Conservation (phyloP, 2,329 filamentous ascomycete species). For the Colletotrichum abscissum region DNA sequence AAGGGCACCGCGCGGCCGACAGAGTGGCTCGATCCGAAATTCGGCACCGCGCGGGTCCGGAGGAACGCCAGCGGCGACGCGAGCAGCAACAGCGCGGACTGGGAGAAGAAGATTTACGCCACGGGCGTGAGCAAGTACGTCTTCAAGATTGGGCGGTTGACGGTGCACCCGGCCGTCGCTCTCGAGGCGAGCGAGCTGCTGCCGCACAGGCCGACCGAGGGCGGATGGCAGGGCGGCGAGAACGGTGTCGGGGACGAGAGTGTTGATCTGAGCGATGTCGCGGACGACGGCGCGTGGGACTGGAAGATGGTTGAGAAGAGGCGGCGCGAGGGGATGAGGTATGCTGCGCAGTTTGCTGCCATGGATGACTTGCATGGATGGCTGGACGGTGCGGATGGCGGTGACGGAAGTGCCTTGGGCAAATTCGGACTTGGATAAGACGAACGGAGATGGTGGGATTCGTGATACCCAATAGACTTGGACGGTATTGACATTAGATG, state of each 20-base stretch:
- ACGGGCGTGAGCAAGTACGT: conserved; percentile 84
- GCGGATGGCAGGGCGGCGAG: conserved; percentile 67
- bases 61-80: conserved; percentile 40
- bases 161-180: conserved; percentile 83
- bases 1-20: conserved; percentile 67
- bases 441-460: background rate
- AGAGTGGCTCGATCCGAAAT: conserved; percentile 61
- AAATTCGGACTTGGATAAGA: conserved; percentile 56
- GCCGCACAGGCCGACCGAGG: conserved; percentile 71
- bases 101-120: conserved; percentile 75
- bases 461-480: conserved; percentile 27
- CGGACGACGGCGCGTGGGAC: conserved; percentile 59
- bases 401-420: conserved; percentile 62
- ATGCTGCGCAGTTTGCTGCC: conserved; percentile 66
- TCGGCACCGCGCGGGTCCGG: conserved; percentile 47
- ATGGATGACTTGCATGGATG: conserved; percentile 64
- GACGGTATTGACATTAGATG: background rate
- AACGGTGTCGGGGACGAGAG: conserved; percentile 53
- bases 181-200: conserved; percentile 79
- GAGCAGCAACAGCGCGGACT: conserved; percentile 53
- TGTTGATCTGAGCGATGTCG: conserved; percentile 49
- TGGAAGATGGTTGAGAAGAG: conserved; percentile 68
- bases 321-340: conserved; percentile 65
- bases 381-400: conserved; percentile 65
- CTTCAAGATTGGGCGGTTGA: conserved; percentile 83